Conservation (phyloP, 306 rosid species). For the Rosa rugosa region DNA sequence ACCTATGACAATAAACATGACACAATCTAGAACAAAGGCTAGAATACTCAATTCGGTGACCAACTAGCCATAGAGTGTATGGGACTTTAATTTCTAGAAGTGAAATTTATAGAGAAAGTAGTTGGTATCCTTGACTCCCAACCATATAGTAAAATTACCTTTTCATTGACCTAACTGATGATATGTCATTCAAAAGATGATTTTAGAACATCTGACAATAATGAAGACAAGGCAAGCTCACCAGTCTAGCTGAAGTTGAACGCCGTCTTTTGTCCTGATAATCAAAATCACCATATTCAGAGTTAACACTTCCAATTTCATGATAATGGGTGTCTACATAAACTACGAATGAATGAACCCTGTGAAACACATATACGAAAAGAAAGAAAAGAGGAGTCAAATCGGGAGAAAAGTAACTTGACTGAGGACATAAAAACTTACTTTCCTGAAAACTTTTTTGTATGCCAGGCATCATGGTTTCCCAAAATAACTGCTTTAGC, state of each 20-base stretch:
- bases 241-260: slow-evolving; percentile 95
- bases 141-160: neutral
- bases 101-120: neutral
- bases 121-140: neutral
- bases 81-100: neutral
- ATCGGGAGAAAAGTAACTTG: neutral
- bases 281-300: slow-evolving; percentile 24
- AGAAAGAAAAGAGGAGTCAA: no score
- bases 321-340: neutral
- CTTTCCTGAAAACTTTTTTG: slow-evolving; percentile 72
- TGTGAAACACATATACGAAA: neutral
- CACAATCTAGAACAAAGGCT: neutral
- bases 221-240: slow-evolving; percentile 42
- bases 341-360: neutral
- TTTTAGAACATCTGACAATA: slow-evolving; percentile 27
- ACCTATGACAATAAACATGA: neutral
- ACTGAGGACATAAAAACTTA: slow-evolving; percentile 36
- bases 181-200: neutral
- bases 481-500: slow-evolving; percentile 86
- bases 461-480: slow-evolving; percentile 93
- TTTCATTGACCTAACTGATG: neutral
- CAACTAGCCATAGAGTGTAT: neutral
- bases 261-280: slow-evolving; percentile 75
- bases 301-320: neutral
- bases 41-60: neutral